Conservation (phyloP, 2,329 filamentous ascomycete genomes). For the Aspergillus cejpii region DNA sequence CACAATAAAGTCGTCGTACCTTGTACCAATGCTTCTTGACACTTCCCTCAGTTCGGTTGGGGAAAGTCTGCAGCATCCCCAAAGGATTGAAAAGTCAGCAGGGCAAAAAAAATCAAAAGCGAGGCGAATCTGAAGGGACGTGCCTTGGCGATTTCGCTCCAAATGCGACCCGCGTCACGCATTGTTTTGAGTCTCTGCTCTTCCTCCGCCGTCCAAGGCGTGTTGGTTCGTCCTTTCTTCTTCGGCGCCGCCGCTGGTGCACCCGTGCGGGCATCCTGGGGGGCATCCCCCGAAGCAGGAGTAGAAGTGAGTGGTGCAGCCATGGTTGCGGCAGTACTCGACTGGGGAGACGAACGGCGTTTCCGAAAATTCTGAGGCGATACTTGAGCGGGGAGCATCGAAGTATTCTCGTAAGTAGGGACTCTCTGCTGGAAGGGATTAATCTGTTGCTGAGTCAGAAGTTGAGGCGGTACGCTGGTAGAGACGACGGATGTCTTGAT, state of each 20-base stretch:
- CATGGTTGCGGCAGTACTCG: conserved; percentile 35
- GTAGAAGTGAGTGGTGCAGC: conserved; percentile 27
- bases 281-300: conserved; percentile 26
- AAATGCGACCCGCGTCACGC: conserved; percentile 86
- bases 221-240: conserved; percentile 98
- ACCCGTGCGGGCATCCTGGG: conserved; percentile 20
- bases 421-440: conserved; percentile 33
- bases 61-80: conserved; percentile 62
- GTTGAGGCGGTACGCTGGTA: conserved; percentile 31
- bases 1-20: conserved; percentile 46
- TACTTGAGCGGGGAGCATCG: conserved; percentile 35
- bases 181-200: conserved; percentile 89
- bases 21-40: conserved; percentile 99
- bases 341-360: conserved; percentile 38
- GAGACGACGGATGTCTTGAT: conserved; percentile 37
- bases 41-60: conserved; percentile 86
- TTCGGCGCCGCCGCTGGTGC: conserved; percentile 31
- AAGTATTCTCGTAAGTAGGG: conserved; percentile 34
- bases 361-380: conserved; percentile 39
- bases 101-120: background rate
- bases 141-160: conserved; percentile 98
- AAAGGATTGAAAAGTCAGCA: conserved; percentile 5
- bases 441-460: conserved; percentile 35
- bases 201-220: conserved; percentile 92
- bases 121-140: conserved; percentile 17